Evolutionary conservation across 768 basidiomycete genomes (phyloP), one percentile per base, ranked within the genome.

Genomic region (Fomitopsis pulvina): DNA sequence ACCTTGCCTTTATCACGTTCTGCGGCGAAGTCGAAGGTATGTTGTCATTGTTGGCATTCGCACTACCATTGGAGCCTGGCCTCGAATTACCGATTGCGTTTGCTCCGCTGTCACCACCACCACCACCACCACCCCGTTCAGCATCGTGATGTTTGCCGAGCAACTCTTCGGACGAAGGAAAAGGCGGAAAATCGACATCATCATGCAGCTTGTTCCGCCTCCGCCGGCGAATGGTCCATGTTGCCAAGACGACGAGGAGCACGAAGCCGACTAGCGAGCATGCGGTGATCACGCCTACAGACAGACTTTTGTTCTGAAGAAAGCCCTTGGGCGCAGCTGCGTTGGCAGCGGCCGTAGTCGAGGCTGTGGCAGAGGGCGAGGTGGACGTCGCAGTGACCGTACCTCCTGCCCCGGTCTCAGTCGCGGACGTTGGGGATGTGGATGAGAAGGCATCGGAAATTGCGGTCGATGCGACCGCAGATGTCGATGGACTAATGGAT

Each of bases 221-320:
- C 41, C 72, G 73, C 47, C 74, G 71, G 42, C 85, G 77, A 40
- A 85, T 42, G 11, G 67, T 63, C 58, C 73, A 74, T 0, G 78
- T 79, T 11, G 68, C 61, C 20, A 73, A 18, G 27, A 67, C 49
- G 52, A 81, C 60, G 51, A 81, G 37, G 47, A 69, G 47, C 49
- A 80, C 60, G 48, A 84, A 47, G 51, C 66, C 55, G 50, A 80
- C 59, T 51, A 84, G 71, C 1, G 57, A 75, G 26, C 71, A 69
- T 18, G 81, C 45, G 26, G 72, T 65, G 51, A 87, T 83, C 14
- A 86, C 73, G 8, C 76, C 64, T 6, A 78, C 78, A 37, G 78
- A 75, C n/a, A 81, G 68, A n/a, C 76, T 69, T 63, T 80, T 84
- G 65, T 87, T 83, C 51, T 79, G 65, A 30, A 87, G 60, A 66